Evolutionary conservation across 371 early-diverging fungal genomes (phyloP).

Genomic region (Thermomucor indicae-seudaticae): DNA sequence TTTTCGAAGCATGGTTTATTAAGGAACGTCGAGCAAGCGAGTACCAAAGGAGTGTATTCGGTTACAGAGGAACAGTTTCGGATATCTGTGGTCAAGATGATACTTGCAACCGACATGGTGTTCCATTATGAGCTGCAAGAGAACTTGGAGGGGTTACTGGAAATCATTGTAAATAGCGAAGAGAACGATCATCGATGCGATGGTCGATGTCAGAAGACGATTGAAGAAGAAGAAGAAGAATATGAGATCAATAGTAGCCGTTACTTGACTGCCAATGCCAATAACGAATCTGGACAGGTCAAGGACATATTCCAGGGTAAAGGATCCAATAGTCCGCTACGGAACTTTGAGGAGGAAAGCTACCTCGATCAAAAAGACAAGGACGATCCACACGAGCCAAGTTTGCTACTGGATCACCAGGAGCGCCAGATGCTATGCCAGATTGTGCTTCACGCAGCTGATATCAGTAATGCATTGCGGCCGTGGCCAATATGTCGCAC

Average conservation of each 20-base stretch:
- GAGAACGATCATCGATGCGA: neutral
- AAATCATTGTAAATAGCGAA: conserved; percentile 9
- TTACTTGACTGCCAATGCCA: no score
- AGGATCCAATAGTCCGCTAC: conserved; percentile 34
- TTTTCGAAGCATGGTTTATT: conserved; percentile 13
- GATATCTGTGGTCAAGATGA: conserved; percentile 55
- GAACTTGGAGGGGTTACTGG: conserved; percentile 42
- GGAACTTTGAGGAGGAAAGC: conserved; percentile 24
- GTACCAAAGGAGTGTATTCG: conserved; percentile 24
- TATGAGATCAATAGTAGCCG: no score
- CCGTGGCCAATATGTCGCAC: conserved; percentile 80
- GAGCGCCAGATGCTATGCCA: conserved; percentile 64
- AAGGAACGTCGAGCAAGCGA: no score
- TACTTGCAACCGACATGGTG: conserved; percentile 87
- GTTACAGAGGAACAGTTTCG: conserved; percentile 50
- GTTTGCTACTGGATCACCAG: conserved; percentile 20
- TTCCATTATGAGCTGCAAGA: conserved; percentile 82
- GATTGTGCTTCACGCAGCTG: conserved; percentile 79
- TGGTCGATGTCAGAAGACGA: no score
- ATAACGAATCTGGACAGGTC: no score
- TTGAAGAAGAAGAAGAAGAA: neutral
- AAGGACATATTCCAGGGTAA: conserved; percentile 36
- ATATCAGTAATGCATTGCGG: conserved; percentile 83
- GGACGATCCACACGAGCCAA: neutral
- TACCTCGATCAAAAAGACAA: conserved; percentile 4